These are phyloP conservation scores for Prunus persica DNA, from an alignment of 306 rosid genomes.

Conservation along the genomic window Prunus_persica_NCBIv2 NC_034014.1:413001-413500, in stretches of 20 bases:
- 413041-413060: neutral
- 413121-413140: neutral
- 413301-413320: neutral
- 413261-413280: neutral
- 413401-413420: conserved; percentile 2
- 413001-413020: too few species aligned
- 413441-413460: neutral
- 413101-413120: neutral
- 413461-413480: neutral
- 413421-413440: conserved; percentile 2
- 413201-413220: neutral
- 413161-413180: neutral
- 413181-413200: neutral
- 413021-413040: too few species aligned
- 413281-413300: too few species aligned
- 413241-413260: neutral
- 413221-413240: neutral
- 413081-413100: too few species aligned
- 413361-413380: neutral
- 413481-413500: neutral
- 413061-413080: neutral
- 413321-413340: neutral
- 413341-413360: neutral
- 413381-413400: neutral
- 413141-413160: neutral